phyloP scores from a whole-genome alignment of 2,329 filamentous ascomycete species.

The Hypoxylon sp. region DNA sequence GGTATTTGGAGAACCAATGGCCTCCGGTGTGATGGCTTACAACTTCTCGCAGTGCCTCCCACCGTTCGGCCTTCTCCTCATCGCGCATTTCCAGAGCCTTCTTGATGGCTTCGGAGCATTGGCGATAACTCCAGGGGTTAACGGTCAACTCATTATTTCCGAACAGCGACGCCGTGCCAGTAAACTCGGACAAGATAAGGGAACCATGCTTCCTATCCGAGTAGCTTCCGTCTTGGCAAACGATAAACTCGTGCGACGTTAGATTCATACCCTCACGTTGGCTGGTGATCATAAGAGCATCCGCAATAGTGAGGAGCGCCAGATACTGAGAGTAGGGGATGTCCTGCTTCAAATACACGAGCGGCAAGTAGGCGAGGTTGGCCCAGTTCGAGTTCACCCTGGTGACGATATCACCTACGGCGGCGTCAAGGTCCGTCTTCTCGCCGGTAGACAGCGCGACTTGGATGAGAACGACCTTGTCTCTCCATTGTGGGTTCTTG shows the following conservation, averaged over 20 bases:
- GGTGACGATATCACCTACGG: slow-evolving; percentile 91
- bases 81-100: slow-evolving; percentile 80
- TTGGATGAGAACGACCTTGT: slow-evolving; percentile 89
- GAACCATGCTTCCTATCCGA: slow-evolving; percentile 82
- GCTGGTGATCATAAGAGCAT: slow-evolving; percentile 92
- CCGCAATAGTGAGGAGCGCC: slow-evolving; percentile 87
- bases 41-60: slow-evolving; percentile 74
- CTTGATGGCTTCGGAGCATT: slow-evolving; percentile 86
- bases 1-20: slow-evolving; percentile 84
- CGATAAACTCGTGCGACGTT: slow-evolving; percentile 92
- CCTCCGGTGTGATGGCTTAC: slow-evolving; percentile 84
- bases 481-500: slow-evolving; percentile 88
- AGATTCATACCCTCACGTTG: slow-evolving; percentile 97
- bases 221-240: slow-evolving; percentile 85
- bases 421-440: slow-evolving; percentile 84
- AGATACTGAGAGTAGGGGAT: slow-evolving; percentile 93
- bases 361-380: slow-evolving; percentile 87
- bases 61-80: slow-evolving; percentile 77
- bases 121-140: slow-evolving; percentile 94
- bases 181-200: slow-evolving; percentile 93
- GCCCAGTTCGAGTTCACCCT: slow-evolving; percentile 92
- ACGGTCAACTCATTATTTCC: slow-evolving; percentile 81
- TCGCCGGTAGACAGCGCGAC: slow-evolving; percentile 92
- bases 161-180: slow-evolving; percentile 88
- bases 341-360: slow-evolving; percentile 94